Evolutionary conservation across 2,329 filamentous ascomycete genomes (phyloP).

Genomic region (Cladosporium sp.): DNA sequence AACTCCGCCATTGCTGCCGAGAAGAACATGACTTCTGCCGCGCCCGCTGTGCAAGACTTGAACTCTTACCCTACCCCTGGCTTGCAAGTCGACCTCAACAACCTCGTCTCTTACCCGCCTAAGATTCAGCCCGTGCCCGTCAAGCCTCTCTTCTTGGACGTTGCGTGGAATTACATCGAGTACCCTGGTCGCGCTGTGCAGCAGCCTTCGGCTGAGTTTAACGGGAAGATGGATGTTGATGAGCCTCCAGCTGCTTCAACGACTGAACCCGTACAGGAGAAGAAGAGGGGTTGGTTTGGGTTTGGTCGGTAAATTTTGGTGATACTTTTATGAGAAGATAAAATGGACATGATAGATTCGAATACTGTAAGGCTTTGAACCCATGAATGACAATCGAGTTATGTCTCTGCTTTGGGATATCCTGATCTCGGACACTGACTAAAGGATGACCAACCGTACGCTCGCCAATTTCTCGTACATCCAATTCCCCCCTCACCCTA

Average conservation of each 20-base stretch:
- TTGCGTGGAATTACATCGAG: slow-evolving; percentile 95
- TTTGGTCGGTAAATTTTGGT: slow-evolving; percentile 39
- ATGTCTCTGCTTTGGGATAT: too few relatives aligned
- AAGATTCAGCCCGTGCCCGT: slow-evolving; percentile 77
- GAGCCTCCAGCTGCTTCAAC: slow-evolving; percentile 12
- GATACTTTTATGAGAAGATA: not conserved
- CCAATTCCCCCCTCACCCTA: too few relatives aligned
- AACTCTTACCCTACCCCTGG: slow-evolving; percentile 67
- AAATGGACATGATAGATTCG: too few relatives aligned
- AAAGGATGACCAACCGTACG: too few relatives aligned
- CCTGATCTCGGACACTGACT: too few relatives aligned
- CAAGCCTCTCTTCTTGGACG: slow-evolving; percentile 92
- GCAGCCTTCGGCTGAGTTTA: slow-evolving; percentile 23
- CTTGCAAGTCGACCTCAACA: slow-evolving; percentile 61
- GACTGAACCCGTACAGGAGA: slow-evolving; percentile 32
- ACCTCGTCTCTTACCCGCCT: slow-evolving; percentile 83
- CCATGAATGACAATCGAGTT: too few relatives aligned
- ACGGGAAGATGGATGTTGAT: slow-evolving; percentile 20
- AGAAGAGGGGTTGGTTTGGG: slow-evolving; percentile 49
- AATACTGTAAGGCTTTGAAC: too few relatives aligned
- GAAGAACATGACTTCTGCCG: slow-evolving; percentile 38
- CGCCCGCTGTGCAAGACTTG: slow-evolving; percentile 69
- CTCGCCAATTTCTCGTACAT: too few relatives aligned
- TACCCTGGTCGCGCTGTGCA: slow-evolving; percentile 62
- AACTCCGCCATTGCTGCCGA: slow-evolving; percentile 46